Conservation (phyloP, 257 asterid species). For the Avicennia marina region DNA sequence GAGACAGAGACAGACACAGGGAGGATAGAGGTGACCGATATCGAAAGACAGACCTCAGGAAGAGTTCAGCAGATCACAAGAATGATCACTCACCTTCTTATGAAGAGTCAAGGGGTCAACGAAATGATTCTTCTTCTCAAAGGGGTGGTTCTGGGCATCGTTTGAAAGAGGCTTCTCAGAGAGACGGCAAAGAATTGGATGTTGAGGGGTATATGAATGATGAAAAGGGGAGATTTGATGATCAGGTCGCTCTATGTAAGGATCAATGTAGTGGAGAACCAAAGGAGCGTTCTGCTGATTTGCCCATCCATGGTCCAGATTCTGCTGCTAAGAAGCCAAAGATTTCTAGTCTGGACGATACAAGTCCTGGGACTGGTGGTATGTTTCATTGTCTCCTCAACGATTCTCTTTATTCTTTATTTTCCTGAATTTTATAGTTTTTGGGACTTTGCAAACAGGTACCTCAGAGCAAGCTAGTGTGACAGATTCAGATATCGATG, state of each 20-base stretch:
- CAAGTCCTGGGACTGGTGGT: constrained; percentile 40
- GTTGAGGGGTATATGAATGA: constrained; percentile 31
- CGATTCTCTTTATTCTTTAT: background rate
- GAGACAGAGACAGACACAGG: constrained; percentile 35
- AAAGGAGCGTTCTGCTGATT: constrained; percentile 35
- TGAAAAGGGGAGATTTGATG: constrained; percentile 43
- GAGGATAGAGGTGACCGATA: constrained; percentile 44
- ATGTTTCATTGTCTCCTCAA: constrained; percentile 12
- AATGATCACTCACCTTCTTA: constrained; percentile 40
- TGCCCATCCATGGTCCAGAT: constrained; percentile 35
- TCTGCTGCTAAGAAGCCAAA: constrained; percentile 59
- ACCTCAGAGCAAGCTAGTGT: constrained; percentile 48
- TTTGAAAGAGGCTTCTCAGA: constrained; percentile 43
- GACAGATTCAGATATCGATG: constrained; percentile 83
- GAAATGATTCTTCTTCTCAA: constrained; percentile 39
- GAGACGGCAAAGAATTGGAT: constrained; percentile 38
- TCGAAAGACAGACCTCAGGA: constrained; percentile 42
- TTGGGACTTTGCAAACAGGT: constrained; percentile 25
- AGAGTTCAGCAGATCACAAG: constrained; percentile 30
- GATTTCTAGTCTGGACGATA: constrained; percentile 28
- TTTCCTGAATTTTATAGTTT: constrained; percentile 5
- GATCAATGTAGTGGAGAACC: constrained; percentile 29
- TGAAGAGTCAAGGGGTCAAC: constrained; percentile 46
- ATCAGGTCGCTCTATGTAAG: constrained; percentile 29
- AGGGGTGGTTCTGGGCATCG: constrained; percentile 45